Conservation (phyloP, 192 early-diverging fungal genomes). For the Rhizoclosmatium sp. region DNA sequence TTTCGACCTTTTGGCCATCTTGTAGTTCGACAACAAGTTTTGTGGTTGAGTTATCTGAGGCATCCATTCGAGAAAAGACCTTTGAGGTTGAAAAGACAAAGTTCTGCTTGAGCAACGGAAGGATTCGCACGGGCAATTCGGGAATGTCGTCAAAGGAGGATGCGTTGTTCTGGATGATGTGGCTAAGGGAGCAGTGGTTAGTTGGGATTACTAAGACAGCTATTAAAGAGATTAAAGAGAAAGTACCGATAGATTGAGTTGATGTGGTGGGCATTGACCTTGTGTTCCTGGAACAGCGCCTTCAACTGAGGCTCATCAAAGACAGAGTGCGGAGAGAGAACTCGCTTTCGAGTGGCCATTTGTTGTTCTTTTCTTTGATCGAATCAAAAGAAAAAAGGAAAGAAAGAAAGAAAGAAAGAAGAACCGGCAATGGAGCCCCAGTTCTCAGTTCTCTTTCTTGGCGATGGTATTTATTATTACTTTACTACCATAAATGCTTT, state of each 20-base stretch:
- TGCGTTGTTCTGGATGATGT: conserved; percentile 44
- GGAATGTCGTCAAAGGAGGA: conserved; percentile 45
- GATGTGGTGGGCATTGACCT: conserved; percentile 45
- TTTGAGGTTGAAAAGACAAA: conserved; percentile 55
- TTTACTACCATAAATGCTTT: no score
- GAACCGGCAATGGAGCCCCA: neutral
- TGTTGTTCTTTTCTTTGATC: neutral
- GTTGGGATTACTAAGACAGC: conserved; percentile 36
- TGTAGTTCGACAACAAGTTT: conserved; percentile 66
- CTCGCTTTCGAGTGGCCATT: conserved; percentile 26
- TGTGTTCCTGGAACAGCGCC: conserved; percentile 36
- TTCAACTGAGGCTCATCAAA: conserved; percentile 45
- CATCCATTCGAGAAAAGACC: conserved; percentile 52
- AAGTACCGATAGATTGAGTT: conserved; percentile 47
- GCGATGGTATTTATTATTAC: neutral
- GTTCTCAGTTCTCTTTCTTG: neutral
- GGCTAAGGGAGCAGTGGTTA: conserved; percentile 44
- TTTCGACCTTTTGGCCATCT: conserved; percentile 63
- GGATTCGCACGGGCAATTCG: conserved; percentile 51
- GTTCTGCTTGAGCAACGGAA: conserved; percentile 49
- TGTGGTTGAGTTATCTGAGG: conserved; percentile 60
- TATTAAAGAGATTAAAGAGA: conserved; percentile 21
- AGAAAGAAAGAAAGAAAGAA: neutral
- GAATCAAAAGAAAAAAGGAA: no score
- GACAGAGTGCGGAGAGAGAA: conserved; percentile 49